phyloP scores from a whole-genome alignment of 441 rosid genomes.

The Dalechampia spathulata region DNA sequence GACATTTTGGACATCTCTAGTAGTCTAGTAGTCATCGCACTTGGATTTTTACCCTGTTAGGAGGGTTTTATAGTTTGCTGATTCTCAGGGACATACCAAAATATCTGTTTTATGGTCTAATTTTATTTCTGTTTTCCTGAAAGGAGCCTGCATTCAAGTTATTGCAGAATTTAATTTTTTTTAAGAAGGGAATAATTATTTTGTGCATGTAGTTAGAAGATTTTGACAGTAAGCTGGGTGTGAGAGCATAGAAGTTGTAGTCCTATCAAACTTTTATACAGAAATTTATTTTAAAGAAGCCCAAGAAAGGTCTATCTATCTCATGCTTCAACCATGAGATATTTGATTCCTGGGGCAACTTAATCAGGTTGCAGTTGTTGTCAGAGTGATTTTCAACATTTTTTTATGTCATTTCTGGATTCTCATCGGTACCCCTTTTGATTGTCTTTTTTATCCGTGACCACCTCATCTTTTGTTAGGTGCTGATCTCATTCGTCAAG shows the following conservation, averaged over 20 bases:
- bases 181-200: background rate
- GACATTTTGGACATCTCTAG: background rate
- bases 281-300: background rate
- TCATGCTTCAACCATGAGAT: background rate
- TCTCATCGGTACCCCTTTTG: slow-evolving; percentile 1
- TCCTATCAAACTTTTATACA: background rate
- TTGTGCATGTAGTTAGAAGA: background rate
- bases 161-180: background rate
- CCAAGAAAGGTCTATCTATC: background rate
- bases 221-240: background rate
- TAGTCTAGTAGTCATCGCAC: background rate
- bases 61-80: background rate
- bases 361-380: background rate
- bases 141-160: background rate
- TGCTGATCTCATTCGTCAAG: slow-evolving; percentile 81
- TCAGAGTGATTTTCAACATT: background rate
- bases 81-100: background rate
- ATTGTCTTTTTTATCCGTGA: too few species aligned
- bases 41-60: background rate
- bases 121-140: background rate
- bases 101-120: too few species aligned
- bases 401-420: background rate
- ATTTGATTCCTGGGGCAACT: background rate
- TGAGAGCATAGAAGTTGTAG: background rate
- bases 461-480: slow-evolving; percentile 35